phyloP scores from a whole-genome alignment of 2,329 filamentous ascomycete genomes.

The Raffaelea albimanens region DNA sequence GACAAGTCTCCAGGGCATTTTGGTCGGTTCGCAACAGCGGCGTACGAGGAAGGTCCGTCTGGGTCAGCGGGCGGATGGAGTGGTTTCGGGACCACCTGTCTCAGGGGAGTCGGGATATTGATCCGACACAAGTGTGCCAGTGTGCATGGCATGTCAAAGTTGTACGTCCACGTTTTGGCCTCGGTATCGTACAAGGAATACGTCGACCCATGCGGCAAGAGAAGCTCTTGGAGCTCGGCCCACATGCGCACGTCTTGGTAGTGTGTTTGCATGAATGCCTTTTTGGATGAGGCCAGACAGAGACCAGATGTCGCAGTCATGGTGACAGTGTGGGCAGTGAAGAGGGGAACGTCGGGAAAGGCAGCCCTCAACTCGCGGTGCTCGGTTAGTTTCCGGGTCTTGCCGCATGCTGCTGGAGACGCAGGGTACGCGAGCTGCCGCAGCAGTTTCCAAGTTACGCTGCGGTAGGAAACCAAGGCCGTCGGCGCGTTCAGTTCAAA shows the following conservation, averaged over 20 bases:
- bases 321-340: not conserved
- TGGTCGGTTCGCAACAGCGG: slow-evolving; percentile 38
- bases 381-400: slow-evolving; percentile 5
- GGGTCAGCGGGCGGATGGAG: slow-evolving; percentile 20
- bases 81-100: slow-evolving; percentile 19
- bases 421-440: slow-evolving; percentile 17
- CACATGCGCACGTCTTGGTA: slow-evolving; percentile 32
- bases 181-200: slow-evolving; percentile 37
- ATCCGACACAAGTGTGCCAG: slow-evolving; percentile 36
- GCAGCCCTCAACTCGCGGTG: slow-evolving; percentile 7
- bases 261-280: slow-evolving; percentile 29
- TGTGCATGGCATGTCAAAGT: slow-evolving; percentile 20
- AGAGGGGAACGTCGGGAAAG: not conserved
- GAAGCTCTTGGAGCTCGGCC: slow-evolving; percentile 28
- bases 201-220: slow-evolving; percentile 33
- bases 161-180: slow-evolving; percentile 27
- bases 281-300: slow-evolving; percentile 5
- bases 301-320: not conserved
- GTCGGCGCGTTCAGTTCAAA: slow-evolving; percentile 30
- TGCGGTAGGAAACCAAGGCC: slow-evolving; percentile 27
- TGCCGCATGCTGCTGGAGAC: not conserved
- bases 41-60: slow-evolving; percentile 41
- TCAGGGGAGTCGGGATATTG: slow-evolving; percentile 19
- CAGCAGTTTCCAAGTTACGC: slow-evolving; percentile 30
- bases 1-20: slow-evolving; percentile 36